phyloP scores from a whole-genome alignment of 2,329 filamentous ascomycete genomes.

The Fusarium citri region DNA sequence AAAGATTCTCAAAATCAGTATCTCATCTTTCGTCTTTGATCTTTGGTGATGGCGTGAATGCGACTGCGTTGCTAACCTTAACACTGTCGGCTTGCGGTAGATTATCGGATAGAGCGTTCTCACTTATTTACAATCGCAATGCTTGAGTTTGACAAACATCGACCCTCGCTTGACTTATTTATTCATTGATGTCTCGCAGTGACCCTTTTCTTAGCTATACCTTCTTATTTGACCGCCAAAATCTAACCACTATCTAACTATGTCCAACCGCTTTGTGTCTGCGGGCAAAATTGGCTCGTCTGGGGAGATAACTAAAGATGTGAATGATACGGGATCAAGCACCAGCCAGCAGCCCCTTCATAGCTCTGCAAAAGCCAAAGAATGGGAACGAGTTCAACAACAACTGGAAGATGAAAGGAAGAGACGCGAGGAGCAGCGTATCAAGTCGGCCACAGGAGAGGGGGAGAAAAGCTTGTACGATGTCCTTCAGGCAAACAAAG shows the following conservation, averaged over 20 bases:
- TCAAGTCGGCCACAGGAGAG: slow-evolving; percentile 54
- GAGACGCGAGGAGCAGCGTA: slow-evolving; percentile 63
- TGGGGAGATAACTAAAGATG: slow-evolving; percentile 43
- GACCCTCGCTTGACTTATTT: background rate
- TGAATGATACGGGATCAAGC: slow-evolving; percentile 5
- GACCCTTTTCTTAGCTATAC: background rate
- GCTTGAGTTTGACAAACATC: background rate
- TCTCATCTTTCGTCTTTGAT: background rate
- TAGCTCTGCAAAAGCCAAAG: slow-evolving; percentile 49
- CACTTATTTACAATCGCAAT: background rate
- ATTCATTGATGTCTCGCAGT: background rate
- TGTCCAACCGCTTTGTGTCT: slow-evolving; percentile 68
- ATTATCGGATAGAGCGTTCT: slow-evolving; percentile 18
- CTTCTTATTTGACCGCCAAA: background rate
- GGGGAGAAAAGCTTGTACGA: slow-evolving; percentile 76
- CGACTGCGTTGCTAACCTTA: background rate
- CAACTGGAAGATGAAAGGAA: slow-evolving; percentile 72
- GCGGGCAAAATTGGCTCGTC: slow-evolving; percentile 60
- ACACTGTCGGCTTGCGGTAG: slow-evolving; percentile 6
- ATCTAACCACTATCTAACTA: slow-evolving; percentile 40
- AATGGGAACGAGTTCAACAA: slow-evolving; percentile 74
- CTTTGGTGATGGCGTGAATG: background rate
- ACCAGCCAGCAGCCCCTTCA: slow-evolving; percentile 34
- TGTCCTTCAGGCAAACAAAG: slow-evolving; percentile 84
- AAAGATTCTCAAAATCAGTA: background rate